Evolutionary conservation across 768 basidiomycete species (phyloP).

Genomic region (Antrodiella citrinella): DNA sequence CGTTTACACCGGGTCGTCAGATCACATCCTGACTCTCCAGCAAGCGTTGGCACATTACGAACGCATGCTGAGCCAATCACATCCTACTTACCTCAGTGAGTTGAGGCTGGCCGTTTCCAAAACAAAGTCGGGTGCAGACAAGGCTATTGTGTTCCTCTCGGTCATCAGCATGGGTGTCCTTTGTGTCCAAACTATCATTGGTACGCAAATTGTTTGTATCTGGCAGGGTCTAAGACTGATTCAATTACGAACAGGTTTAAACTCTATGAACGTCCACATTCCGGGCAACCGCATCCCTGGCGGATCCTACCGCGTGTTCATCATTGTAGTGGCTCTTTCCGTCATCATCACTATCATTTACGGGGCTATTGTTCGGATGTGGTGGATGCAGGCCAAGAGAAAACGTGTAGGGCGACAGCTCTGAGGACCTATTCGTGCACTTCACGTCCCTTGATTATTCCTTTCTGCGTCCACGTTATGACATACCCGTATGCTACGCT

Average conservation of each 20-base stretch:
- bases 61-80: slow-evolving; percentile 79
- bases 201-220: slow-evolving; percentile 29
- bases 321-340: slow-evolving; percentile 36
- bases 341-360: slow-evolving; percentile 36
- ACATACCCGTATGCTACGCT: too few species aligned
- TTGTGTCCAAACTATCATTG: slow-evolving; percentile 52
- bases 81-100: slow-evolving; percentile 78
- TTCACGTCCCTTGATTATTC: not conserved
- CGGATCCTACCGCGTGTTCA: slow-evolving; percentile 44
- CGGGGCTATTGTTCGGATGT: slow-evolving; percentile 43
- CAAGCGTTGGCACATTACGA: slow-evolving; percentile 82
- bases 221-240: too few species aligned
- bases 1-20: slow-evolving; percentile 28
- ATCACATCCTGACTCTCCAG: slow-evolving; percentile 86
- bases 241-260: slow-evolving; percentile 58
- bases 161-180: slow-evolving; percentile 60
- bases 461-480: too few species aligned
- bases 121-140: slow-evolving; percentile 57
- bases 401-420: slow-evolving; percentile 13
- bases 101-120: slow-evolving; percentile 54
- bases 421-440: too few species aligned
- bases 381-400: slow-evolving; percentile 53
- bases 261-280: slow-evolving; percentile 58
- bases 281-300: slow-evolving; percentile 40
- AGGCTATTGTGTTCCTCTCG: slow-evolving; percentile 57